A percentile compares a stretch with the other conserved stretches of the same genome.
These are phyloP conservation scores for Suillus spraguei DNA, from an alignment of 768 basidiomycete species.

Conservation along the genomic window DNA sequence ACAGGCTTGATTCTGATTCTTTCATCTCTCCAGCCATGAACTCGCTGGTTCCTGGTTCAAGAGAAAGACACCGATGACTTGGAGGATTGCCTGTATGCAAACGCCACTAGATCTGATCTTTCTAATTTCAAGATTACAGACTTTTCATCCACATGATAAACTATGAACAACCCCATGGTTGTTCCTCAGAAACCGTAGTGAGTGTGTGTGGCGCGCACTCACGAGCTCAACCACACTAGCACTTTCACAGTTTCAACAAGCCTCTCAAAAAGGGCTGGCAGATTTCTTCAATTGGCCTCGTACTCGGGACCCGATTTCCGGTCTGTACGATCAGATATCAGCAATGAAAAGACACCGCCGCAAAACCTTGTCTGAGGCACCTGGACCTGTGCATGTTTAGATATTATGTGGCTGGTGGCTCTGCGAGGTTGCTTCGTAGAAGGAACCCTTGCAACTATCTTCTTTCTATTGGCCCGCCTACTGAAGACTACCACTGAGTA, in stretches of 20 bases:
- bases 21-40: neutral
- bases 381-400: neutral
- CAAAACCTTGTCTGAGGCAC: neutral
- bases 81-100: neutral
- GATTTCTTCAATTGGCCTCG: too few relatives aligned
- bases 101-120: neutral
- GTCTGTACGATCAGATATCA: neutral
- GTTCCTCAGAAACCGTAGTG: neutral
- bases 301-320: neutral
- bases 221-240: too few relatives aligned
- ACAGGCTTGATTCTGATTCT: neutral
- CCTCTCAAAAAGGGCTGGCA: too few relatives aligned
- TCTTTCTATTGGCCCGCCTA: neutral
- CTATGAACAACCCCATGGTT: neutral
- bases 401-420: neutral
- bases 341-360: neutral
- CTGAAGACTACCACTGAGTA: conserved; percentile 11
- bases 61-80: neutral
- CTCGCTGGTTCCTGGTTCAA: neutral
- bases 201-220: neutral
- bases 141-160: neutral
- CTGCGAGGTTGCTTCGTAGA: neutral
- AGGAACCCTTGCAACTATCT: neutral
- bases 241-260: too few relatives aligned
- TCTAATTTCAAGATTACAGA: neutral